A percentile compares a stretch with the other conserved stretches of the same genome.
Evolutionary conservation across 2,329 filamentous ascomycete species (phyloP).

Genomic region (Alternaria alternata): DNA sequence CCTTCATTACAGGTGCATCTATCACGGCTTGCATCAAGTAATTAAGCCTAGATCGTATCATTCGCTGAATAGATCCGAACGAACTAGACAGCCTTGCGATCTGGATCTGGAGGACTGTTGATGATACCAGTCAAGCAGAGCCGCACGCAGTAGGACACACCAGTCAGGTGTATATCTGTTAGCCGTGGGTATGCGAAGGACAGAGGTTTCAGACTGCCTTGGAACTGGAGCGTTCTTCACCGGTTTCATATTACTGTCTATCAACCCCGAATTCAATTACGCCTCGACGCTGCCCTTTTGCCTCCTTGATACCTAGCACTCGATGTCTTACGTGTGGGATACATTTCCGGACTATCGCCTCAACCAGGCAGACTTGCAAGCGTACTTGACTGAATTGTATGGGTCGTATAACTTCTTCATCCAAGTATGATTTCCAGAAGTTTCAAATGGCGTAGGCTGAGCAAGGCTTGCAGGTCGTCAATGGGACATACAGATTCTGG

Average conservation of each 20-base stretch:
- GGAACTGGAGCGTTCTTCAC: not conserved
- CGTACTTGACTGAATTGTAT: conserved; percentile 14
- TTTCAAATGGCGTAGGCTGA: not conserved
- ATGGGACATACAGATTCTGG: conserved; percentile 23
- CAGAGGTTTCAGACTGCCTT: not conserved
- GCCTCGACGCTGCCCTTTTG: not conserved
- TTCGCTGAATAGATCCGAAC: not conserved
- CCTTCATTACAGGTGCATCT: not conserved
- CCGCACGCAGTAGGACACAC: not conserved
- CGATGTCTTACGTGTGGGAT: conserved; percentile 12
- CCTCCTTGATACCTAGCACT: not conserved
- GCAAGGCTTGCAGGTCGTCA: conserved; percentile 15
- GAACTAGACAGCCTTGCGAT: not conserved
- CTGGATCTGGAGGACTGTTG: not conserved
- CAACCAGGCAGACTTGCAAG: conserved; percentile 12
- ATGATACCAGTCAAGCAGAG: not conserved
- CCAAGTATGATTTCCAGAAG: not conserved
- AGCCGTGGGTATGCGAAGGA: not conserved
- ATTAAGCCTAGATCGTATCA: not conserved
- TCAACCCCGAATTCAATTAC: too few species aligned
- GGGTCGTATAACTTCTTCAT: conserved; percentile 22
- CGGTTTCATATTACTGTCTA: not conserved
- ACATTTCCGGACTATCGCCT: conserved; percentile 21
- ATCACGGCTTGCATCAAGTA: not conserved
- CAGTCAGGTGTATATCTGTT: not conserved